Evolutionary conservation across 2,329 filamentous ascomycete species (phyloP).

Genomic region (Ophiostoma angusticollis): DNA sequence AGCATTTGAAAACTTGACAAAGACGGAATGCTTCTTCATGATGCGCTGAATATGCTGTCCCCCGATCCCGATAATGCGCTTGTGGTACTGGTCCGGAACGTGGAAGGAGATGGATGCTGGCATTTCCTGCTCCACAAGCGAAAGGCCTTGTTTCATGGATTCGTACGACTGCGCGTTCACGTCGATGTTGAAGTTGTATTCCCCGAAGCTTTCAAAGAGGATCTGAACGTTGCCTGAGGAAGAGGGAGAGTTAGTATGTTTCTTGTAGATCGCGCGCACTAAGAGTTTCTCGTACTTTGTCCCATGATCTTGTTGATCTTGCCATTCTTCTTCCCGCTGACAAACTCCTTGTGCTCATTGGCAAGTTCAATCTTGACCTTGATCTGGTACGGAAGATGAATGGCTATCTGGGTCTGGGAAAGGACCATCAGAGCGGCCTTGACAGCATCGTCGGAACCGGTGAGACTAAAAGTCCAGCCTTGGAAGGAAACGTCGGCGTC

Average conservation of each 20-base stretch:
- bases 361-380: conserved; percentile 97
- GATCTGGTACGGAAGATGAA: conserved; percentile 79
- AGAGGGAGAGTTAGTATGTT: conserved; percentile 4
- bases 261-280: too few species aligned
- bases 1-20: conserved; percentile 98
- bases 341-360: conserved; percentile 99
- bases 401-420: conserved; percentile 79
- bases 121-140: conserved; percentile 97
- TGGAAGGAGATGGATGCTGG: conserved; percentile 98
- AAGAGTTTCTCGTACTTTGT: conserved; percentile 61
- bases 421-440: conserved; percentile 93
- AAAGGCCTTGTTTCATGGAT: conserved; percentile 82
- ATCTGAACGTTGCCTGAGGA: conserved; percentile 81
- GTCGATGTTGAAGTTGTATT: conserved; percentile 99
- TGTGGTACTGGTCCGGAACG: conserved; percentile 97
- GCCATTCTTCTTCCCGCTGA: conserved; percentile 98
- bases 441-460: conserved; percentile 90
- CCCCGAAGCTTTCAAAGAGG: conserved; percentile 97
- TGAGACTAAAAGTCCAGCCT: conserved; percentile 85
- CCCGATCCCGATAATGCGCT: conserved; percentile 96
- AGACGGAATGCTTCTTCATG: conserved; percentile 99
- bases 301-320: conserved; percentile 99
- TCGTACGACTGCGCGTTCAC: conserved; percentile 88
- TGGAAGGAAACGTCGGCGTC: conserved; percentile 92
- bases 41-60: conserved; percentile 98